Percentiles rank a stretch among this genome's conserved stretches.
phyloP scores from a whole-genome alignment of 2,329 filamentous ascomycete genomes.

The Aspergillus spinulosporus region DNA sequence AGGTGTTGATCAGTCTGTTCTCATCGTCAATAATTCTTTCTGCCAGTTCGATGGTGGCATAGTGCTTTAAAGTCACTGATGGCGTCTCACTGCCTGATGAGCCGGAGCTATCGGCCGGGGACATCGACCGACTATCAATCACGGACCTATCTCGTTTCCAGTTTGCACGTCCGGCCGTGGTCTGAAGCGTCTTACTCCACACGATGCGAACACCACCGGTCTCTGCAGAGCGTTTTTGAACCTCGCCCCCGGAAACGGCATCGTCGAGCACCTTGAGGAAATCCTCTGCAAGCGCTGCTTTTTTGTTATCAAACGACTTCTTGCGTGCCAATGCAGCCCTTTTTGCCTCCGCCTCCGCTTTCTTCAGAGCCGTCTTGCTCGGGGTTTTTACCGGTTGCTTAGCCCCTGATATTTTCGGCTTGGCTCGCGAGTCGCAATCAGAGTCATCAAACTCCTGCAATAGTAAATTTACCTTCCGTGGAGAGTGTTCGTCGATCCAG shows the following conservation, averaged over 20 bases:
- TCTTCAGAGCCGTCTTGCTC: conserved; percentile 44
- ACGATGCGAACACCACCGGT: conserved; percentile 60
- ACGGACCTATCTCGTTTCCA: conserved; percentile 61
- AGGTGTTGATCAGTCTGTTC: conserved; percentile 76
- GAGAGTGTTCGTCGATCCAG: conserved; percentile 58
- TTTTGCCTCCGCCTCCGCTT: conserved; percentile 38
- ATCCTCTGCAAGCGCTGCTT: conserved; percentile 53
- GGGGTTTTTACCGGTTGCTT: conserved; percentile 26
- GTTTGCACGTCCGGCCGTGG: conserved; percentile 65
- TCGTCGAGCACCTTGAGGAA: conserved; percentile 60
- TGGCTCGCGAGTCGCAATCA: conserved; percentile 33
- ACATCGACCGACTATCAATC: not conserved
- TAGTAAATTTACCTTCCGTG: conserved; percentile 43
- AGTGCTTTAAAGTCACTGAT: conserved; percentile 48
- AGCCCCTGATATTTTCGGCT: conserved; percentile 7
- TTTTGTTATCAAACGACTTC: conserved; percentile 56
- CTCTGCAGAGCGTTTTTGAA: conserved; percentile 49
- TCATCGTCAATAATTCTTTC: conserved; percentile 82
- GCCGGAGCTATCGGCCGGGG: conserved; percentile 11
- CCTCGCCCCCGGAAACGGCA: conserved; percentile 51
- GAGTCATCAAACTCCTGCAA: conserved; percentile 38
- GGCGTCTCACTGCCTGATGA: conserved; percentile 17
- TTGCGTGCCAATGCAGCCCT: conserved; percentile 39
- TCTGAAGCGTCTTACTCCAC: conserved; percentile 64
- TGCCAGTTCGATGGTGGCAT: conserved; percentile 81